These are phyloP conservation scores for Ceratobasidium papillatum DNA, from an alignment of 1,284 basidiomycete species.

Conservation along the genomic window DNA sequence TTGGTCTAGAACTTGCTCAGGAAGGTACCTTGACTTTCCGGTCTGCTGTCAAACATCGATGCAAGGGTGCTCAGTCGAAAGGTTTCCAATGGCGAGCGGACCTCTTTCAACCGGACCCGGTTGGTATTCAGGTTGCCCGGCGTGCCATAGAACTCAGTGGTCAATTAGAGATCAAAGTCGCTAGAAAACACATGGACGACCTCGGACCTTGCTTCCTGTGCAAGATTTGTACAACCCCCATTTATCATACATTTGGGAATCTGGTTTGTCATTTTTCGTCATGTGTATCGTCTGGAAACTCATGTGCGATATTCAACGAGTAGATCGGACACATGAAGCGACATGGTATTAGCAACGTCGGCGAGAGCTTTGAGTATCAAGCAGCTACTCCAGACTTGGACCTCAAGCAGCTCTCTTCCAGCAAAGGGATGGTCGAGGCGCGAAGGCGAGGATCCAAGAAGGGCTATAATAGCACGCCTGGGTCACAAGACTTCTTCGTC, in stretches of 20 bases:
- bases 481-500: conserved; percentile 25
- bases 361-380: conserved; percentile 13
- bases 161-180: neutral
- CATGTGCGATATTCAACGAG: neutral
- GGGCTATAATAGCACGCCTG: conserved; percentile 14
- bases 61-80: conserved; percentile 3
- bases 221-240: conserved; percentile 9
- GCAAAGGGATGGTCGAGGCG: conserved; percentile 26
- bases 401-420: neutral
- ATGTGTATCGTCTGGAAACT: too few relatives aligned
- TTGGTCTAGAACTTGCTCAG: conserved; percentile 12
- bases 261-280: neutral
- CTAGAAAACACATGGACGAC: conserved; percentile 9
- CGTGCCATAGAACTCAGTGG: conserved; percentile 4
- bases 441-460: conserved; percentile 35
- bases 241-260: conserved; percentile 8
- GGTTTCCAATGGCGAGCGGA: conserved; percentile 16
- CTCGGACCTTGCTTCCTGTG: conserved; percentile 23
- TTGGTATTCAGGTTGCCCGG: conserved; percentile 22
- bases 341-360: neutral
- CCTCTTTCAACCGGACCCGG: conserved; percentile 14
- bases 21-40: conserved; percentile 32
- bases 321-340: conserved; percentile 36
- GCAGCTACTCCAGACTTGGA: neutral
- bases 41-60: conserved; percentile 30